Evolutionary conservation across 2,329 filamentous ascomycete genomes (phyloP).

Genomic region (Cadophora gregata): DNA sequence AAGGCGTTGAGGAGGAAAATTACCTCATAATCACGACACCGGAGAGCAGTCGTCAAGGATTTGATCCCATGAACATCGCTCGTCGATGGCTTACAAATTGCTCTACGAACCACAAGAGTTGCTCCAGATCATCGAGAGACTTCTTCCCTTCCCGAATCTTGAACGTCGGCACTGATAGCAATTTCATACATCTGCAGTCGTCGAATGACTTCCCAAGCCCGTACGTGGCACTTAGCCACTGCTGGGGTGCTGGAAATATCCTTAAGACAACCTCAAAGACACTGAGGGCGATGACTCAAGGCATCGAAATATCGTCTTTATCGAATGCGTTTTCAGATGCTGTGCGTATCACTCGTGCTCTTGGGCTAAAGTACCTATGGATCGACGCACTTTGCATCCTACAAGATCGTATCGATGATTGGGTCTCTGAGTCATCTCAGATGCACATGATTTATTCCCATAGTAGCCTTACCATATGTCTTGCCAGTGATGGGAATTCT

Average conservation of each 20-base stretch:
- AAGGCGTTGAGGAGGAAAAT: constrained; percentile 3
- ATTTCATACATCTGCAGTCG: constrained; percentile 15
- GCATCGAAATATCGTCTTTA: constrained; percentile 12
- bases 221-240: constrained; percentile 21
- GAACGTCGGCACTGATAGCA: constrained; percentile 13
- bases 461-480: constrained; percentile 20
- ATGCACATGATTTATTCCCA: constrained; percentile 22
- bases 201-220: constrained; percentile 7
- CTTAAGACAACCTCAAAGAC: constrained; percentile 19
- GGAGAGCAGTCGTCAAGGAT: background rate
- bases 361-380: constrained; percentile 22
- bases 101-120: background rate
- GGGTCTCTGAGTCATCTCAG: constrained; percentile 15
- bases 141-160: constrained; percentile 21
- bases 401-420: constrained; percentile 21
- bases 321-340: constrained; percentile 20
- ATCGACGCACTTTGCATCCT: constrained; percentile 25
- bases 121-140: background rate
- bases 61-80: constrained; percentile 12
- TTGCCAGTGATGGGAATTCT: background rate
- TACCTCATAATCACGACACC: constrained; percentile 6
- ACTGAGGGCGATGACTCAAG: constrained; percentile 6
- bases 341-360: constrained; percentile 19
- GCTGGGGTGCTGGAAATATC: constrained; percentile 10
- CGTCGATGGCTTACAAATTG: constrained; percentile 13